A percentile compares a stretch with the other conserved stretches of the same genome.
phyloP scores from a whole-genome alignment of 805 yeast genomes.

The Zygosaccharomyces bisporus region DNA sequence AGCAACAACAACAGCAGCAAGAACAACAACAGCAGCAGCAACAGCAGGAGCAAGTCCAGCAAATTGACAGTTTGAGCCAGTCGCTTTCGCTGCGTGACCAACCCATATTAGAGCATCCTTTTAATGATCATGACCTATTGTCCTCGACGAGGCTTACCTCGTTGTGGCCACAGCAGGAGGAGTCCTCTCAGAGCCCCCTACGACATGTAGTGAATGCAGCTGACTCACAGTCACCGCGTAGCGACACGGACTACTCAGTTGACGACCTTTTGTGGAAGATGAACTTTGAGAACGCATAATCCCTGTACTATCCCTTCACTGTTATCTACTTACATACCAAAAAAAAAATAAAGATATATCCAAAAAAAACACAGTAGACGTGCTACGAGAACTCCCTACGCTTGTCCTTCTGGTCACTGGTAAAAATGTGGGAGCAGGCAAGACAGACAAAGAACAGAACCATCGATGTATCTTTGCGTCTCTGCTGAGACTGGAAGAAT shows the following conservation, averaged over 20 bases:
- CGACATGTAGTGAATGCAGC: conserved; percentile 4
- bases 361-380: background rate
- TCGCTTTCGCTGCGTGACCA: background rate
- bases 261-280: conserved; percentile 14
- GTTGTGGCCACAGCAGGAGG: conserved; percentile 6
- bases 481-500: conserved; percentile 94
- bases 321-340: conserved; percentile 11
- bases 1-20: background rate
- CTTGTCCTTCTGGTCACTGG: conserved; percentile 38
- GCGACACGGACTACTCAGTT: conserved; percentile 5
- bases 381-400: conserved; percentile 31
- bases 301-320: conserved; percentile 5
- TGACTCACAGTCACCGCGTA: conserved; percentile 4
- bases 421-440: conserved; percentile 69
- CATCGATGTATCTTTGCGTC: conserved; percentile 94
- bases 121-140: conserved; percentile 3
- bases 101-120: background rate
- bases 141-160: conserved; percentile 5
- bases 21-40: conserved; percentile 1
- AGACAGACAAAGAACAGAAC: conserved; percentile 88
- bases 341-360: conserved; percentile 1
- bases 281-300: conserved; percentile 11
- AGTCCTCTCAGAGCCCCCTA: conserved; percentile 1
- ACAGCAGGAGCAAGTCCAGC: background rate
- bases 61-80: background rate